Evolutionary conservation across 139 green algal species (phyloP), one percentile per base, ranked within the genome.

Genomic region (Volvox africanus): DNA sequence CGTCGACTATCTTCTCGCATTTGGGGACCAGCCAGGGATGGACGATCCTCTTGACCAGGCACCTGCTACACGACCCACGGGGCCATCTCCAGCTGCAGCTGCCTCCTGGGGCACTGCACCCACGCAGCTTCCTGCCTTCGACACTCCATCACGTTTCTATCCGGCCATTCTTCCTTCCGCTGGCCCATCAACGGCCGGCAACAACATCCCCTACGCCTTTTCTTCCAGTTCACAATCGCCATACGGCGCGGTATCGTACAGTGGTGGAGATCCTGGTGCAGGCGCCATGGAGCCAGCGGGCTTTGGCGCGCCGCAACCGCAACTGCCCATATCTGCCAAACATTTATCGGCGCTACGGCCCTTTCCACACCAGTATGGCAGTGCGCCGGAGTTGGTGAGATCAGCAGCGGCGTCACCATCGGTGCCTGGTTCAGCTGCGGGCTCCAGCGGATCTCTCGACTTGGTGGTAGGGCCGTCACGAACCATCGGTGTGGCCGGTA

Each of bases 1-100:
- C 16, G 75, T 96, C 5, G 94, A 96, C 84, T 94, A 93, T 78
- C 67, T 96, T 55, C 85, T 96, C 9, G 94, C 94, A 14, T 93
- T 86, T 85, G 92, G 92, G 0, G 89, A 93, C 30, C 81, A 91
- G 32, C 91, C 94, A 0, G 88, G 82, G 24, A 93, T 92, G 73
- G 89, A 96, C 69, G 91, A 92, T 6, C 92, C 94, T 28, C 33
- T 93, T 21, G 75, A 82, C 22, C 73, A 82, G n/a, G 35, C 73
- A 33, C 44, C 44, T 55, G 44, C 44, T 55, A 55, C 30, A 61
- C 61, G 32, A 32, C 32, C n/a, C n/a, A 6, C 75, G 13, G 13
- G 26, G 28, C 76, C 87, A 68, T 28, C 55, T 6, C 33, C 44
- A 86, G 28, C 87, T 1, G 33, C 87, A 16, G 76, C 55, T 19